Evolutionary conservation across 2,329 filamentous ascomycete genomes (phyloP).

Genomic region (Beauveria sp.): DNA sequence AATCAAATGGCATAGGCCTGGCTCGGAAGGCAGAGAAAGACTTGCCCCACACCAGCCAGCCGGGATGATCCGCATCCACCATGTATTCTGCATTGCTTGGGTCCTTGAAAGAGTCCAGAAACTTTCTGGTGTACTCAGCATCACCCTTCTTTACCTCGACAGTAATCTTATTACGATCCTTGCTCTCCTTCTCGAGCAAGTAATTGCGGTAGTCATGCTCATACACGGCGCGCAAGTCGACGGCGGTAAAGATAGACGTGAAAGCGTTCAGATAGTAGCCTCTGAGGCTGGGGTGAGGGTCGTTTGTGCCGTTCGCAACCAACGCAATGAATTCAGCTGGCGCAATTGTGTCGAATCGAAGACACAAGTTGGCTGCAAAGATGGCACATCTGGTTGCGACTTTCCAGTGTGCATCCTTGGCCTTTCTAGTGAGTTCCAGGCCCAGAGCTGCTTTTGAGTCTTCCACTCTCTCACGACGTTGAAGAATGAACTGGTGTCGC

Average conservation of each 20-base stretch:
- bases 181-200: conserved; percentile 65
- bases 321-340: conserved; percentile 76
- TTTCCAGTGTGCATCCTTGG: conserved; percentile 87
- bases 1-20: conserved; percentile 57
- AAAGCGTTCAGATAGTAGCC: conserved; percentile 76
- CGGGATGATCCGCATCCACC: conserved; percentile 84
- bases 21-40: conserved; percentile 72
- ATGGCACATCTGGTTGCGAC: conserved; percentile 83
- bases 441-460: conserved; percentile 73
- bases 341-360: conserved; percentile 85
- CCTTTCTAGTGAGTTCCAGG: conserved; percentile 69
- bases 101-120: conserved; percentile 68
- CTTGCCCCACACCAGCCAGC: conserved; percentile 94
- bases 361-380: conserved; percentile 81
- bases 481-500: conserved; percentile 63
- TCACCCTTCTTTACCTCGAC: conserved; percentile 69
- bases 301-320: conserved; percentile 73
- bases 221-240: conserved; percentile 81
- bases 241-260: conserved; percentile 66
- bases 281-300: conserved; percentile 81
- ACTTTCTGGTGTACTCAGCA: conserved; percentile 68
- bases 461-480: conserved; percentile 71
- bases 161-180: conserved; percentile 66
- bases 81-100: conserved; percentile 68
- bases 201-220: conserved; percentile 83